Evolutionary conservation across 139 green algal genomes (phyloP).

Genomic region (Micractinium conductrix): DNA sequence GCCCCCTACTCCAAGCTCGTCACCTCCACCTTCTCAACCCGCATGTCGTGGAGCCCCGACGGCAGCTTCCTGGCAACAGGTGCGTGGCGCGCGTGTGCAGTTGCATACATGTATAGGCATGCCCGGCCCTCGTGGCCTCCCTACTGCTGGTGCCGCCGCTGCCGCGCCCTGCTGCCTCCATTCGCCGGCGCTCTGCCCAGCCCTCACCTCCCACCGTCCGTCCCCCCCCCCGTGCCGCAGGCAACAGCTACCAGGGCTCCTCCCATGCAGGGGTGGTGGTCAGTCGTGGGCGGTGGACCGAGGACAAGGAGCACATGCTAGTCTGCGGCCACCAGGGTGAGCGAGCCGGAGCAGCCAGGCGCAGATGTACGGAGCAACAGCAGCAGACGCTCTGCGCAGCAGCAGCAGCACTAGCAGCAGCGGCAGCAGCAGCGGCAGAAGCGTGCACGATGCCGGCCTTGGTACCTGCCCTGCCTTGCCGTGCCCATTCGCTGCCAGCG

Average conservation of each 20-base stretch:
- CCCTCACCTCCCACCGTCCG: too few relatives aligned
- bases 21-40: slow-evolving; percentile 53
- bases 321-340: slow-evolving; percentile 48
- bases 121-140: too few relatives aligned
- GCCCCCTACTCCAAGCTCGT: slow-evolving; percentile 59
- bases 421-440: neutral
- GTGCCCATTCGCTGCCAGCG: slow-evolving; percentile 34
- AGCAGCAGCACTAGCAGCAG: neutral
- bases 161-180: too few relatives aligned
- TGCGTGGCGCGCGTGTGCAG: neutral
- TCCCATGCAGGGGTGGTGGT: slow-evolving; percentile 68
- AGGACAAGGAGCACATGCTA: slow-evolving; percentile 39
- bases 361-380: neutral
- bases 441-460: neutral
- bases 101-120: too few relatives aligned
- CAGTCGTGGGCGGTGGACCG: slow-evolving; percentile 51
- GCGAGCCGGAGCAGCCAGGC: too few relatives aligned
- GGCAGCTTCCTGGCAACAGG: slow-evolving; percentile 70
- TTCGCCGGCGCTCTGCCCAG: too few relatives aligned
- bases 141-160: too few relatives aligned
- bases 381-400: neutral
- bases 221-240: neutral
- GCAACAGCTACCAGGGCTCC: slow-evolving; percentile 69
- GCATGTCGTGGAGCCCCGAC: slow-evolving; percentile 74
- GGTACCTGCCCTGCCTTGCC: neutral